Percentiles rank a stretch among this genome's conserved stretches.
Conservation (phyloP, 495 filamentous ascomycete species). For the Amphirosellinia nigrospora region DNA sequence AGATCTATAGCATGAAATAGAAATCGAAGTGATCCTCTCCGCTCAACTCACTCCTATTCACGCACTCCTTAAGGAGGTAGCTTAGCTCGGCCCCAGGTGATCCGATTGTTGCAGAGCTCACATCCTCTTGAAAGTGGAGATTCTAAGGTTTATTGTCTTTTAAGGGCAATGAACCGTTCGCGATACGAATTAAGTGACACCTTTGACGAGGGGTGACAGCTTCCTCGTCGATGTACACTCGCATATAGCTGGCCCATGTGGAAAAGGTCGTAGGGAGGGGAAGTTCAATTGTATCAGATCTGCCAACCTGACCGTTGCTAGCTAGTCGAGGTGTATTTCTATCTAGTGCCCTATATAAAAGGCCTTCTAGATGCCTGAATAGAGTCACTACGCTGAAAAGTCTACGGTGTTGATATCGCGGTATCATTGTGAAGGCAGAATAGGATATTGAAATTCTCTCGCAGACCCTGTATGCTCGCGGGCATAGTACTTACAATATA, state of each 20-base stretch:
- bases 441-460: slow-evolving; percentile 11
- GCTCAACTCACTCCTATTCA: neutral
- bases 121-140: neutral
- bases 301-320: neutral
- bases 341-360: neutral
- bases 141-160: neutral
- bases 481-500: neutral
- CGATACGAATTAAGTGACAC: neutral
- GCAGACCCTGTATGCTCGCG: neutral
- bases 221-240: neutral
- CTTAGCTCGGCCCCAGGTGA: neutral
- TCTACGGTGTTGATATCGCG: neutral
- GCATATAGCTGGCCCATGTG: neutral
- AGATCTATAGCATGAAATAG: slow-evolving; percentile 8
- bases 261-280: neutral
- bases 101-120: neutral
- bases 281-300: neutral
- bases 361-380: neutral
- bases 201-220: neutral
- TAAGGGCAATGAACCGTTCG: neutral
- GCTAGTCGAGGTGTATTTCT: neutral
- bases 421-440: slow-evolving; percentile 1
- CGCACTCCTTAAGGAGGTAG: neutral
- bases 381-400: neutral
- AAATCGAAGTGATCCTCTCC: neutral